These are phyloP conservation scores for Hirsutella thompsonii DNA, from an alignment of 2,329 filamentous ascomycete genomes.

Conservation along the genomic window DNA sequence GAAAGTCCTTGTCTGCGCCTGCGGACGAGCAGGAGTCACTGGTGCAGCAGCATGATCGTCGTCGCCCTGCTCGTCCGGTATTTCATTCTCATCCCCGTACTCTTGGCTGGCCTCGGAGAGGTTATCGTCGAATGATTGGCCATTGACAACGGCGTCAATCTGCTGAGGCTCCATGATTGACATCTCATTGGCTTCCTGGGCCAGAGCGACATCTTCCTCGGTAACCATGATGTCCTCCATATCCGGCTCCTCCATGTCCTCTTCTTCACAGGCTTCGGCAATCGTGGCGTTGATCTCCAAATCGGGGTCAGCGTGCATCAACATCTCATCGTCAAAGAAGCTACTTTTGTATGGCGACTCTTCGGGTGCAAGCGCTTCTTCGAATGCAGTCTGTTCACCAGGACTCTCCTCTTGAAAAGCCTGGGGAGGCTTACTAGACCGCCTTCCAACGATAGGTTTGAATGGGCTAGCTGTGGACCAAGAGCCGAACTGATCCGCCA, in stretches of 20 bases:
- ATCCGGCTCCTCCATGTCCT: slow-evolving; percentile 13
- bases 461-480: slow-evolving; percentile 48
- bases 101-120: slow-evolving; percentile 51
- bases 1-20: slow-evolving; percentile 32
- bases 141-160: slow-evolving; percentile 20
- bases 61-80: slow-evolving; percentile 40
- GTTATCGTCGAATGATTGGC: slow-evolving; percentile 28
- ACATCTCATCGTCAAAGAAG: slow-evolving; percentile 53
- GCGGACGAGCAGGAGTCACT: slow-evolving; percentile 41
- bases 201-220: slow-evolving; percentile 44
- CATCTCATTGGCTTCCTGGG: slow-evolving; percentile 46
- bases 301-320: slow-evolving; percentile 10
- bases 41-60: slow-evolving; percentile 18
- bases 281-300: slow-evolving; percentile 8
- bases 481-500: slow-evolving; percentile 45
- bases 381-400: neutral
- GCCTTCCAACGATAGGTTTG: slow-evolving; percentile 6
- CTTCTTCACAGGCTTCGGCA: slow-evolving; percentile 4
- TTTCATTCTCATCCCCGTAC: slow-evolving; percentile 53
- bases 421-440: neutral
- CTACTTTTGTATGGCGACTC: slow-evolving; percentile 28
- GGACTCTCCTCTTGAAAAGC: neutral
- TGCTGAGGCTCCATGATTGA: slow-evolving; percentile 36
- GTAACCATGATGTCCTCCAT: slow-evolving; percentile 35
- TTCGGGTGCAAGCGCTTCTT: slow-evolving; percentile 10